Evolutionary conservation across 163 green algal genomes (phyloP).

Genomic region (Chlorella variabilis): DNA sequence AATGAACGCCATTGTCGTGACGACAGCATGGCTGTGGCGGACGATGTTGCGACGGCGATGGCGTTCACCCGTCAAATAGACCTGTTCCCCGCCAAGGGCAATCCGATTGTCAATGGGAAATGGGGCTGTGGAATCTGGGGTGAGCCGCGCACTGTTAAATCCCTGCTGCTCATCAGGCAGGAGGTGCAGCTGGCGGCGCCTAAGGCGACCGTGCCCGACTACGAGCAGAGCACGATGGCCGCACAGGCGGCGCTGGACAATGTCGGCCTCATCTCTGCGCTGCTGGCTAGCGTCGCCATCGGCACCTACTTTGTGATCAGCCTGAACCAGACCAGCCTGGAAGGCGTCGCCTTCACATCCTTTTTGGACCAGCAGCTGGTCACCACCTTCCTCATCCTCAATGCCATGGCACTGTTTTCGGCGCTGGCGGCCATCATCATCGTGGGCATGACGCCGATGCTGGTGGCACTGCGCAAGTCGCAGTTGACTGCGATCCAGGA

Average conservation of each 20-base stretch:
- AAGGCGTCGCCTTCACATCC: background rate
- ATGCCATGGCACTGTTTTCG: background rate
- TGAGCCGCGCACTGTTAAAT: background rate
- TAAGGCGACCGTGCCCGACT: background rate
- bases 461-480: conserved; percentile 4
- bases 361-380: background rate
- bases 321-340: background rate
- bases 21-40: no score
- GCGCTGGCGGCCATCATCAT: background rate
- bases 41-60: no score
- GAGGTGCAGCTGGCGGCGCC: background rate
- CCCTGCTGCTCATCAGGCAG: background rate
- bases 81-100: no score
- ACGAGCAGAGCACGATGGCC: background rate
- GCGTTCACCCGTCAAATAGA: no score
- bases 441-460: background rate
- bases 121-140: no score
- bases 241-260: background rate
- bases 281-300: background rate
- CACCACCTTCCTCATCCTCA: background rate
- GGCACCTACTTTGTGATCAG: conserved; percentile 11
- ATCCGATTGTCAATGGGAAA: no score
- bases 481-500: background rate
- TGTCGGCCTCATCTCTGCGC: background rate
- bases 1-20: no score